A percentile compares a stretch with the other conserved stretches of the same genome.
Conservation (phyloP, 495 filamentous ascomycete species). For the Pseudotulostoma volvatum region DNA sequence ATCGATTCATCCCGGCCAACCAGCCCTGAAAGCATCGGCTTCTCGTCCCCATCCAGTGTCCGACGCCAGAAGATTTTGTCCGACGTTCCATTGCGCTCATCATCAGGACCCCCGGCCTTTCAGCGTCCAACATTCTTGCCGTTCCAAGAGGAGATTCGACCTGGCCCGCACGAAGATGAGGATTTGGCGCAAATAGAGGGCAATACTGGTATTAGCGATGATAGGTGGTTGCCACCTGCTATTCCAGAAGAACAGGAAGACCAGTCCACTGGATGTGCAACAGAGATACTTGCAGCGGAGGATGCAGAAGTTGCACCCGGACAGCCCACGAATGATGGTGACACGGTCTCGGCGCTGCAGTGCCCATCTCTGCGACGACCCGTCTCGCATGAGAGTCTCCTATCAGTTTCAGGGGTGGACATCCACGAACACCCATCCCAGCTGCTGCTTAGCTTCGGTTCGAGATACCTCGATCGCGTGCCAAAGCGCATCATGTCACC, state of each 20-base stretch:
- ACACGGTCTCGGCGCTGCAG: conserved; percentile 7
- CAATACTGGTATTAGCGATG: conserved; percentile 7
- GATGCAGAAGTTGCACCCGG: conserved; percentile 5
- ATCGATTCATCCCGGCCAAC: conserved; percentile 49
- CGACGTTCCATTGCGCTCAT: conserved; percentile 35
- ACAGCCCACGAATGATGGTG: conserved; percentile 11
- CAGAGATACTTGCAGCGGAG: conserved; percentile 3
- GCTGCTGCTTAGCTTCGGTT: conserved; percentile 5
- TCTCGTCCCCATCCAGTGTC: conserved; percentile 29
- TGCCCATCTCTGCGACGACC: conserved; percentile 19
- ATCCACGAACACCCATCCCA: conserved; percentile 27
- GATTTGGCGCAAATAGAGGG: conserved; percentile 6
- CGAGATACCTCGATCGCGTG: conserved; percentile 16
- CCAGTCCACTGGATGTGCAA: conserved; percentile 2
- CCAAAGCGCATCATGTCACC: conserved; percentile 24
- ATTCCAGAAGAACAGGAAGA: conserved; percentile 31
- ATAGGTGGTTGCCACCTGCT: conserved; percentile 12
- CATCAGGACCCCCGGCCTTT: conserved; percentile 11
- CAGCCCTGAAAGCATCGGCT: conserved; percentile 54
- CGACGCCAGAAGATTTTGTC: conserved; percentile 37
- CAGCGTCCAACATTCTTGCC: not conserved
- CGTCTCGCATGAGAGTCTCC: conserved; percentile 34
- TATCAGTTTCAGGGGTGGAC: conserved; percentile 36
- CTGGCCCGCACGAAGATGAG: conserved; percentile 10
- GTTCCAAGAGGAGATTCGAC: not conserved